Base-by-base conservation (phyloP, 345 rosid genomes). In the Syzygium oleosum region DNA sequence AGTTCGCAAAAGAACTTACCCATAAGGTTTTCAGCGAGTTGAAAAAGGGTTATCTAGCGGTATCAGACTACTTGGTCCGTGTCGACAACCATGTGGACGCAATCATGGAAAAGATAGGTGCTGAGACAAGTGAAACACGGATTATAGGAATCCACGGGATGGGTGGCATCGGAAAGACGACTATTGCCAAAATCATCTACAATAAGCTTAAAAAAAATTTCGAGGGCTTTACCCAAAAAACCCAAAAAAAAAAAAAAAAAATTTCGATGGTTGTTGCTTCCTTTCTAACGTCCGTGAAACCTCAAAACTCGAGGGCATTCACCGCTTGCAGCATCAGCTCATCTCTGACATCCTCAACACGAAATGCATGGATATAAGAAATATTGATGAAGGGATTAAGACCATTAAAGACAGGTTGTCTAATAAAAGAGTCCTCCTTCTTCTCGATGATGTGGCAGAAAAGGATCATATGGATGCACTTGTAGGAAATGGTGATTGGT, bases 351-450 rank as follows among this genome's bases (percentile, higher is more conserved):
- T 65, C 1, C 43, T 65, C 11, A 15, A 31, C 5, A 1, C 0
- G 0, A 1, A 3, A n/a, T 0, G 5, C 1, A 6, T 0, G 0
- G 5, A 13, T 14, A 14, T 63, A 0, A n/a, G 3, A 6, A 1
- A 61, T 2, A 2, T 6, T 2, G 34, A 61, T 61, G 9, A n/a
- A n/a, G 73, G 73, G 0, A 61, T 0, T n/a, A 1, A 3, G 1
- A 29, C 1, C 0, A 65, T 65, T 2, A 15, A 65, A 29, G 1
- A 15, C 0, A 65, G 77, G 11, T 29, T 65, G 3, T 15, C 6
- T 31, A 65, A 65, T 7, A 29, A 31, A 65, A 29, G 1, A 31
- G 41, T 59, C 31, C 3, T 59, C 0, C 4, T 59, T 0, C 16
- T 27, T 59, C 68, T 59, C 0, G 68, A 59, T 59, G 68, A 59